These are phyloP conservation scores for Boletales sp. DNA, from an alignment of 768 basidiomycete genomes.

Conservation along the genomic window DNA sequence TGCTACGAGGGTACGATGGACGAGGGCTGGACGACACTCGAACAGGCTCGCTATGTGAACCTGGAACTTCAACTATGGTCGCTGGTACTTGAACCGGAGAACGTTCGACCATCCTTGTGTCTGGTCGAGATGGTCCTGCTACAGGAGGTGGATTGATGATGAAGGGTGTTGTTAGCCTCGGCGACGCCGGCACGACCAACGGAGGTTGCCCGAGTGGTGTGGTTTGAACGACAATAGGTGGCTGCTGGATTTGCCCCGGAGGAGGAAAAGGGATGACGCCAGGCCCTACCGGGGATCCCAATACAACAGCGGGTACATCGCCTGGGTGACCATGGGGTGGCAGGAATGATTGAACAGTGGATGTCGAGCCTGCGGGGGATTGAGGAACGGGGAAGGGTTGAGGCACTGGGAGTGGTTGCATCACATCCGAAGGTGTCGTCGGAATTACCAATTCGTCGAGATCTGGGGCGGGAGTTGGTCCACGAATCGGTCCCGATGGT, in stretches of 20 bases:
- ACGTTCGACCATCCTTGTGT: slow-evolving; percentile 13
- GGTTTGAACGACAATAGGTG: slow-evolving; percentile 3
- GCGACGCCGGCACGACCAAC: neutral
- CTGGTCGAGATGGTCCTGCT: slow-evolving; percentile 13
- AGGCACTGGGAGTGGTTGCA: slow-evolving; percentile 18
- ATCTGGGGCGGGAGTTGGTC: slow-evolving; percentile 3
- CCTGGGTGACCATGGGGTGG: slow-evolving; percentile 14
- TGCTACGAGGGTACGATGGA: slow-evolving; percentile 11
- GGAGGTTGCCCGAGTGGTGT: slow-evolving; percentile 5
- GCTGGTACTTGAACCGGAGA: slow-evolving; percentile 21
- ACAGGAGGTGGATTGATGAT: slow-evolving; percentile 20
- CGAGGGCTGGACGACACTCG: slow-evolving; percentile 25
- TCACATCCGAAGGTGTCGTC: slow-evolving; percentile 14
- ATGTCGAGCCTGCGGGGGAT: slow-evolving; percentile 19
- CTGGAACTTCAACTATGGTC: slow-evolving; percentile 14
- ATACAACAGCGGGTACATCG: slow-evolving; percentile 16
- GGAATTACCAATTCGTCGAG: slow-evolving; percentile 23
- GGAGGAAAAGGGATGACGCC: slow-evolving; percentile 8
- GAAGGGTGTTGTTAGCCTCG: slow-evolving; percentile 2
- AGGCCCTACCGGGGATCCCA: too few relatives aligned
- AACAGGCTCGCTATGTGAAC: slow-evolving; percentile 7
- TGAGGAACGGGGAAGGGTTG: slow-evolving; percentile 14
- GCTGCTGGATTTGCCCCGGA: slow-evolving; percentile 17
- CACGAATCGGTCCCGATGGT: slow-evolving; percentile 1
- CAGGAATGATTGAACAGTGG: slow-evolving; percentile 21